Percentiles rank a stretch among this genome's conserved stretches.
Evolutionary conservation across 2,329 filamentous ascomycete species (phyloP).

Genomic region (Teratosphaeria epicoccoides): DNA sequence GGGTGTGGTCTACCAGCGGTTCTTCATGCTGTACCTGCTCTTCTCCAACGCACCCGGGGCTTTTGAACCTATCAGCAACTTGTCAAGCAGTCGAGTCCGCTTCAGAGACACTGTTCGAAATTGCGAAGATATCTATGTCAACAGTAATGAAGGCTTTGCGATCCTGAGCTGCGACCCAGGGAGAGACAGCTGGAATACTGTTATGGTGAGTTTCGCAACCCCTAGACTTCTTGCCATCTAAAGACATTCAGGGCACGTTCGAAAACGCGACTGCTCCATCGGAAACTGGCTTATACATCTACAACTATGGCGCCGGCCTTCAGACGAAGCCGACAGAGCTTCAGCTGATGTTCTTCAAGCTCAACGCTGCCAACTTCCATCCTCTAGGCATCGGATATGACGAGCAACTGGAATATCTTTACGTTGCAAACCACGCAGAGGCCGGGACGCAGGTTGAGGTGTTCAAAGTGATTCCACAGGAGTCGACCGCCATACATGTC

Average conservation of each 20-base stretch:
- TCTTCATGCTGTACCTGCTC: slow-evolving; percentile 8
- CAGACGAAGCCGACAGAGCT: slow-evolving; percentile 19
- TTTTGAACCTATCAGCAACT: slow-evolving; percentile 8
- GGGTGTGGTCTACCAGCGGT: slow-evolving; percentile 13
- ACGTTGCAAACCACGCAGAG: slow-evolving; percentile 31
- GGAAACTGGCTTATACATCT: slow-evolving; percentile 29
- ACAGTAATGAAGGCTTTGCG: slow-evolving; percentile 27
- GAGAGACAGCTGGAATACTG: slow-evolving; percentile 36
- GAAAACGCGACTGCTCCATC: slow-evolving; percentile 9
- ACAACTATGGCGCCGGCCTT: slow-evolving; percentile 24
- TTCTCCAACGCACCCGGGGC: slow-evolving; percentile 12
- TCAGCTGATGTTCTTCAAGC: slow-evolving; percentile 16
- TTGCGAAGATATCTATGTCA: slow-evolving; percentile 35
- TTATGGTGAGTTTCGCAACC: slow-evolving; percentile 28
- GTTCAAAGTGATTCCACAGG: slow-evolving; percentile 23
- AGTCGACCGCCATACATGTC: slow-evolving; percentile 20
- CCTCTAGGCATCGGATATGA: slow-evolving; percentile 34
- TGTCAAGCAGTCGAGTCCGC: slow-evolving; percentile 20
- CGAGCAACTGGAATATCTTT: slow-evolving; percentile 25
- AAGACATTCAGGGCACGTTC: slow-evolving; percentile 18
- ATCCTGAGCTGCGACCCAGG: slow-evolving; percentile 35
- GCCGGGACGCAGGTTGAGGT: slow-evolving; percentile 26
- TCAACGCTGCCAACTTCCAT: slow-evolving; percentile 27
- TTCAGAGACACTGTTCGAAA: slow-evolving; percentile 30
- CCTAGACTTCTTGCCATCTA: neutral